phyloP scores from a whole-genome alignment of 768 basidiomycete species.

The Chalciporus chontae region DNA sequence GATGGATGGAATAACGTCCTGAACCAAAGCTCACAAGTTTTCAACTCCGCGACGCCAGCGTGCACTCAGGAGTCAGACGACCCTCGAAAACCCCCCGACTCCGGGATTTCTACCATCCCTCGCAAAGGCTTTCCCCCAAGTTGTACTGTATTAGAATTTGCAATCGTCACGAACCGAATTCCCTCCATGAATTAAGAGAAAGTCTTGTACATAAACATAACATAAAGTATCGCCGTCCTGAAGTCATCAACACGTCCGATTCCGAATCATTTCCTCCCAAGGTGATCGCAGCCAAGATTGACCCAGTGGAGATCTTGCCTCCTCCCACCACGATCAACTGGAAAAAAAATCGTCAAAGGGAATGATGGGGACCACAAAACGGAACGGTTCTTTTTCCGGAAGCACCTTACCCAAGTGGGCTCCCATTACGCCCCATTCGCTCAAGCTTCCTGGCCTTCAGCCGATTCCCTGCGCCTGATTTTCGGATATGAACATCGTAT shows the following conservation, averaged over 20 bases:
- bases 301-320: slow-evolving; percentile 2
- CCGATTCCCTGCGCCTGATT: slow-evolving; percentile 11
- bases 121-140: neutral
- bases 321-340: slow-evolving; percentile 15
- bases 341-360: neutral
- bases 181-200: neutral
- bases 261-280: neutral
- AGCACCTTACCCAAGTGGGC: neutral
- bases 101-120: neutral
- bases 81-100: neutral
- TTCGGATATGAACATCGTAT: slow-evolving; percentile 24
- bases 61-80: slow-evolving; percentile 7
- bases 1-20: slow-evolving; percentile 1
- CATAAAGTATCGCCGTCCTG: neutral
- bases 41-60: slow-evolving; percentile 33
- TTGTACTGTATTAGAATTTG: neutral
- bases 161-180: neutral
- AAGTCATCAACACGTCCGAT: neutral
- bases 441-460: neutral
- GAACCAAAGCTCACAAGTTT: slow-evolving; percentile 8
- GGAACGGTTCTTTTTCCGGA: neutral
- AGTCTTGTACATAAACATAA: slow-evolving; percentile 19
- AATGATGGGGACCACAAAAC: slow-evolving; percentile 4
- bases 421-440: slow-evolving; percentile 4
- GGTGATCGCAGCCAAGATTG: neutral